phyloP scores from a whole-genome alignment of 2,329 filamentous ascomycete species.

The Thelonectria rubi region DNA sequence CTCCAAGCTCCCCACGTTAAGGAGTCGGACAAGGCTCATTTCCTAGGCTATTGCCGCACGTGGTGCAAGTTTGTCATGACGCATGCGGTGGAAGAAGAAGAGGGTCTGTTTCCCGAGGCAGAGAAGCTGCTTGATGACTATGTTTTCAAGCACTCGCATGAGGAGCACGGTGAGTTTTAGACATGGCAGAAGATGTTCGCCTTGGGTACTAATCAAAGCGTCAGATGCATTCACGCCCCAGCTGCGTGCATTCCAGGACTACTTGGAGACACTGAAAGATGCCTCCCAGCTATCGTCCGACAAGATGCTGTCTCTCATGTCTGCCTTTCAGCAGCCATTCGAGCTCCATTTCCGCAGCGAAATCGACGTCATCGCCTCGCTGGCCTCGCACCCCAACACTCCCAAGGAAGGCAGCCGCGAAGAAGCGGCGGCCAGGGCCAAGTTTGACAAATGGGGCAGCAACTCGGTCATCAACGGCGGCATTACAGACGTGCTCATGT shows the following conservation, averaged over 20 bases:
- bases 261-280: neutral
- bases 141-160: neutral
- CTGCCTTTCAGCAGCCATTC: neutral
- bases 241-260: neutral
- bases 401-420: neutral
- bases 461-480: neutral
- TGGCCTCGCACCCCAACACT: neutral
- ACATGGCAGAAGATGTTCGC: neutral
- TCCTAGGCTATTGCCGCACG: neutral
- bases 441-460: neutral
- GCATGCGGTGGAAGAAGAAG: neutral
- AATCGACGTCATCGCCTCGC: neutral
- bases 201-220: neutral
- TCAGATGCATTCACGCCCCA: neutral
- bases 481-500: neutral
- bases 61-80: constrained; percentile 3
- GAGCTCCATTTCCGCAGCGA: neutral
- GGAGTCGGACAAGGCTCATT: neutral
- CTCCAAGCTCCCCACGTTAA: neutral
- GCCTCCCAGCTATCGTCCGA: neutral
- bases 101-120: neutral
- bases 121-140: neutral
- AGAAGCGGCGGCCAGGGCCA: neutral
- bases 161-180: neutral
- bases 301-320: neutral